phyloP scores from a whole-genome alignment of 768 basidiomycete genomes.

The Stropharia rugosoannulata region DNA sequence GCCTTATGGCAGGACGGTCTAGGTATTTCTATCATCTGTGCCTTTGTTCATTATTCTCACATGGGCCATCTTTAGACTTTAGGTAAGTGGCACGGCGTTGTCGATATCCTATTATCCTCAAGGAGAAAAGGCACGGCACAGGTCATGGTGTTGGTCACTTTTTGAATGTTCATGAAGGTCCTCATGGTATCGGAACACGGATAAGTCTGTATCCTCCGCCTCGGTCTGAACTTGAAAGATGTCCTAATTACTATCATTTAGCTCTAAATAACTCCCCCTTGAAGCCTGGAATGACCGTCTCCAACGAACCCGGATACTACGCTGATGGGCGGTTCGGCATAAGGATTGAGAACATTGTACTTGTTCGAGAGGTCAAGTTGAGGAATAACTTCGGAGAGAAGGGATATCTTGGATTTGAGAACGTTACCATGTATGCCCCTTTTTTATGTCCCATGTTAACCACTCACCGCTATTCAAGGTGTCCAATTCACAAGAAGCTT shows the following conservation, averaged over 20 bases:
- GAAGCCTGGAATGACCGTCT: constrained; percentile 86
- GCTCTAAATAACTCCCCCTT: constrained; percentile 71
- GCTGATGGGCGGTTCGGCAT: constrained; percentile 90
- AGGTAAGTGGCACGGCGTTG: constrained; percentile 11
- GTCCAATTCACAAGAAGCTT: constrained; percentile 86
- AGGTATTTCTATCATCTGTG: constrained; percentile 42
- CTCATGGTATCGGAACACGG: constrained; percentile 62
- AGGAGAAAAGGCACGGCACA: constrained; percentile 70
- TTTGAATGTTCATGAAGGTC: constrained; percentile 90
- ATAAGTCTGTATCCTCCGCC: constrained; percentile 33
- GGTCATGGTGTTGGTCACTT: constrained; percentile 96
- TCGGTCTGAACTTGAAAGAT: not conserved
- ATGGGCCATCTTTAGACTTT: not conserved
- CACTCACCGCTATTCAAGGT: constrained; percentile 40
- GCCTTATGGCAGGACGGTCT: constrained; percentile 87
- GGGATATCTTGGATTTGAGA: constrained; percentile 83
- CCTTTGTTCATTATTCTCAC: not conserved
- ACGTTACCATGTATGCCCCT: constrained; percentile 76
- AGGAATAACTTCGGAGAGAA: constrained; percentile 80
- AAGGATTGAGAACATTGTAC: constrained; percentile 87
- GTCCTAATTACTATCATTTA: constrained; percentile 14
- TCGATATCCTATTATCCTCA: constrained; percentile 21
- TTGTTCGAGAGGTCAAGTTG: constrained; percentile 71
- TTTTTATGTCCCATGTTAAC: not conserved
- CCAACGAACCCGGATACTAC: constrained; percentile 94